Evolutionary conservation across 768 basidiomycete genomes (phyloP).

Genomic region (Coprinellus aureogranulatus): DNA sequence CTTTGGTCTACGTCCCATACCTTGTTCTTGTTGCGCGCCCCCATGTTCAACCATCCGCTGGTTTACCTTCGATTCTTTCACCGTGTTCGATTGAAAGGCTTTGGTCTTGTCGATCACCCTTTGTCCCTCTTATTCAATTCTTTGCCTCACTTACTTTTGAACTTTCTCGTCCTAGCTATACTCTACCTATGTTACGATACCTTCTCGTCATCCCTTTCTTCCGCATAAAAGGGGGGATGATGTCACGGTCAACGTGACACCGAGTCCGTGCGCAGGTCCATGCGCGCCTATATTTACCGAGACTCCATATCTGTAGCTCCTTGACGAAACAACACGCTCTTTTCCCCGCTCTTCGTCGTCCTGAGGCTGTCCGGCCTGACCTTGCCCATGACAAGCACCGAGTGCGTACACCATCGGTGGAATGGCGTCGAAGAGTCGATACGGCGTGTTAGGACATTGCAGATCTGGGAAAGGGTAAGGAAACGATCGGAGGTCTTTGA

Average conservation of each 20-base stretch:
- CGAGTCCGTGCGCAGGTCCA: neutral
- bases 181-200: neutral
- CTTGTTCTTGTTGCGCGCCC: neutral
- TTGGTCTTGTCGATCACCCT: neutral
- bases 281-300: neutral
- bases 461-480: no score
- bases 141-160: neutral
- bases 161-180: neutral
- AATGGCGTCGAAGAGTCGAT: no score
- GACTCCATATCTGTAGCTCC: neutral
- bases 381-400: no score
- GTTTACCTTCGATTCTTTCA: neutral
- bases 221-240: neutral
- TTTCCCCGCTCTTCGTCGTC: neutral
- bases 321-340: neutral
- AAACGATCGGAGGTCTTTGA: no score
- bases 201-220: neutral
- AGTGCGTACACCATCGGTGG: no score
- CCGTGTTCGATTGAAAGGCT: neutral
- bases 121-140: neutral
- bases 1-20: slow-evolving; percentile 22
- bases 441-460: no score
- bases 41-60: neutral
- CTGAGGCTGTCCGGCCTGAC: no score
- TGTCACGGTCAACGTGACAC: neutral